Percentiles rank a stretch among this genome's conserved stretches.
Evolutionary conservation across 768 basidiomycete genomes (phyloP).

Genomic region (Trametes cinnabarina): DNA sequence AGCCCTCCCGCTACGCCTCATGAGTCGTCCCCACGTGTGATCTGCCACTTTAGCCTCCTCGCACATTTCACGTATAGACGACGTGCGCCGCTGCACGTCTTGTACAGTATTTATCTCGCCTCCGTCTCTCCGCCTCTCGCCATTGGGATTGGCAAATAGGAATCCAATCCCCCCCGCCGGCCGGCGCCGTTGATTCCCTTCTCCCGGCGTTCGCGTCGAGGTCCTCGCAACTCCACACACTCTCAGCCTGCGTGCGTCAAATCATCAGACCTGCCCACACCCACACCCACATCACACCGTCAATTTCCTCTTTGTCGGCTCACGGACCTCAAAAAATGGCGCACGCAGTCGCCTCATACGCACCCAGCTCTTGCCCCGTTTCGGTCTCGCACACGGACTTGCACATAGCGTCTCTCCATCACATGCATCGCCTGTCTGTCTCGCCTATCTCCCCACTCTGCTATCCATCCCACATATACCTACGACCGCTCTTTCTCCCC

Average conservation of each 20-base stretch:
- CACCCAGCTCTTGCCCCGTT: slow-evolving; percentile 1
- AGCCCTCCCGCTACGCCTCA: slow-evolving; percentile 37
- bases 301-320: slow-evolving; percentile 13
- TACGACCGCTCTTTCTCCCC: too few species aligned
- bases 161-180: slow-evolving; percentile 20
- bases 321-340: slow-evolving; percentile 22
- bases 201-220: slow-evolving; percentile 4
- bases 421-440: slow-evolving; percentile 1
- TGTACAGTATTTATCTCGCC: slow-evolving; percentile 21
- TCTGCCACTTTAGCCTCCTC: slow-evolving; percentile 11
- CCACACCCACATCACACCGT: not conserved
- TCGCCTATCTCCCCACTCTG: slow-evolving; percentile 2
- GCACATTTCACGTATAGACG: slow-evolving; percentile 12
- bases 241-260: not conserved
- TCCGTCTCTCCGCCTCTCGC: slow-evolving; percentile 12
- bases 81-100: slow-evolving; percentile 12
- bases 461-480: too few species aligned
- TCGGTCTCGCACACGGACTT: slow-evolving; percentile 20
- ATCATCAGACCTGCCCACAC: not conserved
- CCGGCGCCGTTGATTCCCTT: slow-evolving; percentile 10
- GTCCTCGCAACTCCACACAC: slow-evolving; percentile 3
- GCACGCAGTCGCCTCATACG: not conserved
- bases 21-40: slow-evolving; percentile 22
- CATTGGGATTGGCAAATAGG: slow-evolving; percentile 21
- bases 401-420: slow-evolving; percentile 22